Evolutionary conservation across 768 basidiomycete species (phyloP), one percentile per base, ranked within the genome.

Genomic region (Dioszegia aurantiaca): DNA sequence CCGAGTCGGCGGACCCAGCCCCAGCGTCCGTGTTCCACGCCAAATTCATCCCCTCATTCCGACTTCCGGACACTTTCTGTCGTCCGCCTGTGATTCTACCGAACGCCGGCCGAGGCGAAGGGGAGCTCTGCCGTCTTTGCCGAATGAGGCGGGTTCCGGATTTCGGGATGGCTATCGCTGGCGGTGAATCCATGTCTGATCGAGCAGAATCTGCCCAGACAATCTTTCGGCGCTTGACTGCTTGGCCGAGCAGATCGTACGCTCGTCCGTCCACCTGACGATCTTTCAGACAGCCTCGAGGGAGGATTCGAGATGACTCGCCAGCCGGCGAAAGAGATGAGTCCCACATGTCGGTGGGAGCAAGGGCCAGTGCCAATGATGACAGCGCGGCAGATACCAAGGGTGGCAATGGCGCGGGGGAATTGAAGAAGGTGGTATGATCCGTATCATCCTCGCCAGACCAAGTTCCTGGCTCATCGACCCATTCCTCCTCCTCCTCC

Each of bases 381-480:
- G 69, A 68, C 16, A 71, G 33, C 2, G 69, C 69, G 1, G 69
- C 67, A 16, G 69, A 71, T 10, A 66, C 62, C 10, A 46, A 56
- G 4, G 69, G 54, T 4, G 69, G 69, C 2, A 71, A 47, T 4
- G 67, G 60, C 10, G 53, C 55, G 8, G 67, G 62, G 1, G 46
- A 36, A 23, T 55, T 44, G 47, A 55, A 54, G 39, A 53, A 3
- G 5, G 37, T 40, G 21, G 51, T 53, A 11, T 53, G 21, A 9
- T 40, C 51, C 19, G 10, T 14, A 12, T 53, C 51, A 37, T 53
- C 51, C 36, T 28, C 48, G 27, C 19, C 14, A 21, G 27, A 21
- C 5, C 28, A 40, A 3, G 68, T 47, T 6, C n/a, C 39, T 9
- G 41, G 42, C 54, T 55, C 54, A 23, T 55, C 54, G 10, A 23